These are phyloP conservation scores for Dactylonectria macrodidyma DNA, from an alignment of 2,329 filamentous ascomycete genomes.

Conservation along the genomic window DNA sequence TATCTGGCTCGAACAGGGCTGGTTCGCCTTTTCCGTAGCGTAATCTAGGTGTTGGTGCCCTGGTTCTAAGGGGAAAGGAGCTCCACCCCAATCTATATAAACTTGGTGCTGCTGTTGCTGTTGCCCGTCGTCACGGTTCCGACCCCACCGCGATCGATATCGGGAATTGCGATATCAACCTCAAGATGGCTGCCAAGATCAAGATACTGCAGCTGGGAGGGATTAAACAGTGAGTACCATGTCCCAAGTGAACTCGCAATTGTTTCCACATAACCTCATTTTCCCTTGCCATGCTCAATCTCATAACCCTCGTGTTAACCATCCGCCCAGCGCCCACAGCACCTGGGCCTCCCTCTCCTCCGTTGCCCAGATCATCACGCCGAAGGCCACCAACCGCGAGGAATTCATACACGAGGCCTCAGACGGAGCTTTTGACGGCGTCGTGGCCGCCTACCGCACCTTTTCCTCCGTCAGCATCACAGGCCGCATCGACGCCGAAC, in stretches of 20 bases:
- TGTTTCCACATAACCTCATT: not conserved
- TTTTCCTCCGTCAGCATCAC: conserved; percentile 76
- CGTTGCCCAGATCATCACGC: conserved; percentile 76
- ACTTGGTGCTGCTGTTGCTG: not conserved
- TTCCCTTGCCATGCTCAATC: not conserved
- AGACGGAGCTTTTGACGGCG: conserved; percentile 76
- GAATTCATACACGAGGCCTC: conserved; percentile 80
- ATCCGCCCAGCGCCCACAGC: conserved; percentile 69
- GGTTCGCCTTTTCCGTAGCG: not conserved
- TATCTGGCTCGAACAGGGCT: not conserved
- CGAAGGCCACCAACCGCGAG: conserved; percentile 72
- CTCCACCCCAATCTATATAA: not conserved
- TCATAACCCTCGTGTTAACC: not conserved
- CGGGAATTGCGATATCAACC: not conserved
- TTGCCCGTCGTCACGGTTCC: not conserved
- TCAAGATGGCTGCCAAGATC: conserved; percentile 47
- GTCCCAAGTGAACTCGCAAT: not conserved
- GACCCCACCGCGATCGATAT: conserved; percentile 22
- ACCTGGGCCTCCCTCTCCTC: conserved; percentile 74
- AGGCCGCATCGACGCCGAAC: conserved; percentile 78
- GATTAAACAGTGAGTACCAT: conserved; percentile 55
- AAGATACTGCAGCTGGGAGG: conserved; percentile 59
- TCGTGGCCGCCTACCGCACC: conserved; percentile 78
- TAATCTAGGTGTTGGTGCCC: not conserved
- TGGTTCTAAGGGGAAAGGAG: not conserved